Evolutionary conservation across 2,329 filamentous ascomycete genomes (phyloP), one percentile per base, ranked within the genome.

Genomic region (Fusarium coicis): DNA sequence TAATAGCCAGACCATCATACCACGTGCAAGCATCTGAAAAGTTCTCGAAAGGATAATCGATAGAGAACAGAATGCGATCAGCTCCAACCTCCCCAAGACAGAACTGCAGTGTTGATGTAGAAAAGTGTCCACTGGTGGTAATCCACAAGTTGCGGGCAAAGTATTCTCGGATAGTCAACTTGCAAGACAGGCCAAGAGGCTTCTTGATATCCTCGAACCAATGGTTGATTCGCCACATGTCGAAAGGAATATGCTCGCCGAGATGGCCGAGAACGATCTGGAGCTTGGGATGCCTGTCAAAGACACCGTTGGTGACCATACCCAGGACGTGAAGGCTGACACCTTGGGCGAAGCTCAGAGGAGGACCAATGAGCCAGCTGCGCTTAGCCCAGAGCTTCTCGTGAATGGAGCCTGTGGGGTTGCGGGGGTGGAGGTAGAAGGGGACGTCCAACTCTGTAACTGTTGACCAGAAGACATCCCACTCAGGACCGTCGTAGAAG

Each of bases 401-500:
- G 73, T 87, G 83, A 61, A 90, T 84, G 23, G 83, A 84, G 11
- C 88, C 89, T 0, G 87, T 88, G 4, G 90, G 88, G 71, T 87
- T 86, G 53, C 87, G 83, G 0, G 90, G 90, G 78, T 92, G 90
- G 2, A 92, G 83, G 75, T 92, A 92, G 54, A 92, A 84, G 1
- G 90, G 90, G 0, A 91, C 89, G 63, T 91, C 88, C 1, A 92
- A 85, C 47, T 91, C 87, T 4, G 84, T 84, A 14, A 87, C 84
- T 1, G 85, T 86, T 18, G 83, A 76, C 90, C 90, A 92, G 84
- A 92, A 92, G 28, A 86, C 79, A 72, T 90, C 88, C 84, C 87
- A 93, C 67, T 88, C 85, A 0, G 86, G 84, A 14, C 85, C 82
- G 76, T 92, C 91, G 80, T 92, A 92, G 81, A 91, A 92, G 77